Conservation (phyloP, 2,329 filamentous ascomycete genomes). For the Rhytidhysteron rufulum region DNA sequence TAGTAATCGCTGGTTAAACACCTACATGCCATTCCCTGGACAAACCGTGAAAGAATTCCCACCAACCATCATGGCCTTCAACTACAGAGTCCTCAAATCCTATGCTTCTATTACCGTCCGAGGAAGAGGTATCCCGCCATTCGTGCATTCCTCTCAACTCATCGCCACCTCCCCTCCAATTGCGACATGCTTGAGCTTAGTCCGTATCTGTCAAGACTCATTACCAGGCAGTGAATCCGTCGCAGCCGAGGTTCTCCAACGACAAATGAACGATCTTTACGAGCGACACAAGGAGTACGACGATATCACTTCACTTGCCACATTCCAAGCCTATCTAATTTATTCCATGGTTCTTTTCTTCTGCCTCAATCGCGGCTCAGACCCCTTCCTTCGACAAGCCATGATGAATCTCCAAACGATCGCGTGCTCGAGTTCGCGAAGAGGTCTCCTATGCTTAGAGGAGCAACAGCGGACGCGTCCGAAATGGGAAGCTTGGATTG, state of each 20-base stretch:
- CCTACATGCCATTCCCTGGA: slow-evolving; percentile 44
- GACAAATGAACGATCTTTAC: slow-evolving; percentile 6
- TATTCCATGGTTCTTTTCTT: slow-evolving; percentile 51
- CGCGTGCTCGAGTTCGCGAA: too few relatives aligned
- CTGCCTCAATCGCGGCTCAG: slow-evolving; percentile 16
- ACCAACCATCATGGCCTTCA: slow-evolving; percentile 33
- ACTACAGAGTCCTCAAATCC: slow-evolving; percentile 12
- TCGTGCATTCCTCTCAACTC: too few relatives aligned
- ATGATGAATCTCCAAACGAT: slow-evolving; percentile 52
- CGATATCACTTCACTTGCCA: slow-evolving; percentile 35
- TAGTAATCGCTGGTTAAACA: slow-evolving; percentile 48
- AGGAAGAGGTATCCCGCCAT: too few relatives aligned
- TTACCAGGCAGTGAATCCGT: slow-evolving; percentile 4
- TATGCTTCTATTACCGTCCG: too few relatives aligned
- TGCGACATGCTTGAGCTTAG: slow-evolving; percentile 6
- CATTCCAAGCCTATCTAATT: slow-evolving; percentile 54
- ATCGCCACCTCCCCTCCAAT: too few relatives aligned
- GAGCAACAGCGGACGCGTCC: too few relatives aligned
- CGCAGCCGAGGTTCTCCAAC: slow-evolving; percentile 2
- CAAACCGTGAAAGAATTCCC: slow-evolving; percentile 44
- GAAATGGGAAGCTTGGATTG: too few relatives aligned
- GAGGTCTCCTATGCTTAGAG: too few relatives aligned
- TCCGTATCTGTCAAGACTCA: slow-evolving; percentile 5
- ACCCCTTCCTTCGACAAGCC: slow-evolving; percentile 37
- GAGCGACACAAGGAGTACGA: slow-evolving; percentile 11